A percentile compares a stretch with the other conserved stretches of the same genome.
phyloP scores from a whole-genome alignment of 495 filamentous ascomycete genomes.

The Talaromyces adpressus region DNA sequence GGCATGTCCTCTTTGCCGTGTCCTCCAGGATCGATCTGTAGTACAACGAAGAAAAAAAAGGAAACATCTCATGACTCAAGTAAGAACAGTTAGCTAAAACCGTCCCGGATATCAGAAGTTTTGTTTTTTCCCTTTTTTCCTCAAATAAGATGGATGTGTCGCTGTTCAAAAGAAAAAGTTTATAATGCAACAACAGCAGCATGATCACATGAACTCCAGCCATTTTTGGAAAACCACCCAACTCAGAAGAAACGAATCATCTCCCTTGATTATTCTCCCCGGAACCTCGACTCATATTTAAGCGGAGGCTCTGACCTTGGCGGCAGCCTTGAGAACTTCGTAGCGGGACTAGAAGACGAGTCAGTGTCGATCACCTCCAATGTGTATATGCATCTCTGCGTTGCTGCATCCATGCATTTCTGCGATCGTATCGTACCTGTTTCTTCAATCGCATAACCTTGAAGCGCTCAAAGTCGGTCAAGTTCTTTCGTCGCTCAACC shows the following conservation, averaged over 20 bases:
- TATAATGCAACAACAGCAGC: slow-evolving; percentile 41
- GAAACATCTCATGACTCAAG: slow-evolving; percentile 9
- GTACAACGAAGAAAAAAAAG: slow-evolving; percentile 6
- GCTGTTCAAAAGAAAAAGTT: slow-evolving; percentile 29
- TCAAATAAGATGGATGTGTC: slow-evolving; percentile 23
- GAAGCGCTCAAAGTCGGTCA: slow-evolving; percentile 99
- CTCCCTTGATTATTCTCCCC: slow-evolving; percentile 31
- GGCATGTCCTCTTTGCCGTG: slow-evolving; percentile 10
- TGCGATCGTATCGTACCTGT: slow-evolving; percentile 55
- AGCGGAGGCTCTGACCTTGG: slow-evolving; percentile 61
- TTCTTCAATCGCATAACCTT: slow-evolving; percentile 97
- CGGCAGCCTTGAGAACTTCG: slow-evolving; percentile 88
- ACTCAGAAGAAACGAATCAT: slow-evolving; percentile 24
- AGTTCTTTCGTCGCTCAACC: slow-evolving; percentile 74
- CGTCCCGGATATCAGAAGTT: slow-evolving; percentile 42
- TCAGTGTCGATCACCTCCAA: slow-evolving; percentile 10
- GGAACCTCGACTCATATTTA: slow-evolving; percentile 35
- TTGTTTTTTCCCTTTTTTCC: slow-evolving; percentile 23
- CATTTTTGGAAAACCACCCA: slow-evolving; percentile 37
- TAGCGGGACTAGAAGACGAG: slow-evolving; percentile 58
- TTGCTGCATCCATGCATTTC: background rate
- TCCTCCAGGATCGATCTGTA: slow-evolving; percentile 2
- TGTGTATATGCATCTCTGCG: background rate
- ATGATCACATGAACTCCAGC: slow-evolving; percentile 38
- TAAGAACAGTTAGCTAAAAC: background rate